A percentile compares a stretch with the other conserved stretches of the same genome.
These are phyloP conservation scores for Ogataea degrootiae DNA, from an alignment of 805 yeast species.

Conservation along the genomic window DNA sequence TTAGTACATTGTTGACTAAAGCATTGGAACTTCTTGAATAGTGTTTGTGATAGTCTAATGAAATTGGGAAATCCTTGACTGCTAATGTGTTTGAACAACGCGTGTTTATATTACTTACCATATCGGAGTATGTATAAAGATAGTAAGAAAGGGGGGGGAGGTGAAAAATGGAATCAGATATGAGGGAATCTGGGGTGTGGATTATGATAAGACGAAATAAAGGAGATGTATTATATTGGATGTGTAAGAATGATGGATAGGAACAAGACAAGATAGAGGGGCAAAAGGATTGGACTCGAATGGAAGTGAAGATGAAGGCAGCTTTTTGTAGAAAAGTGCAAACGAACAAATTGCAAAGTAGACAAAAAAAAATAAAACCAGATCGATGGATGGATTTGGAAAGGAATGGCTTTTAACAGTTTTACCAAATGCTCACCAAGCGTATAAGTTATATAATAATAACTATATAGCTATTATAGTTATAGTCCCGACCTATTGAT, in stretches of 20 bases:
- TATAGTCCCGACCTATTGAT: too few species aligned
- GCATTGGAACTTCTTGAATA: too few species aligned
- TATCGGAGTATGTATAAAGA: too few species aligned
- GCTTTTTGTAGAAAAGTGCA: not conserved
- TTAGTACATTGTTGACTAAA: not conserved
- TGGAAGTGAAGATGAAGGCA: not conserved
- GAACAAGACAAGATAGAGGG: too few species aligned
- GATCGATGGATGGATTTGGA: not conserved
- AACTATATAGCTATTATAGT: too few species aligned
- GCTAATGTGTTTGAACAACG: not conserved
- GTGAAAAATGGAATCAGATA: not conserved
- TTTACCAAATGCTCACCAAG: too few species aligned
- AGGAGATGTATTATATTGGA: not conserved
- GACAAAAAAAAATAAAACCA: not conserved
- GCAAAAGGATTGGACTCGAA: too few species aligned
- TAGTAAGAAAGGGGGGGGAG: not conserved
- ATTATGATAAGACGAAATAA: not conserved
- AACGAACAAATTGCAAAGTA: not conserved
- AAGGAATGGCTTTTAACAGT: too few species aligned
- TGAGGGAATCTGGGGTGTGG: not conserved
- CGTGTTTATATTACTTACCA: too few species aligned
- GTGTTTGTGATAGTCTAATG: too few species aligned
- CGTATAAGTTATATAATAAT: too few species aligned
- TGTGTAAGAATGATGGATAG: not conserved
- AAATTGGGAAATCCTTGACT: not conserved